Evolutionary conservation across 768 basidiomycete genomes (phyloP), one percentile per base, ranked within the genome.

Genomic region (Nevesoporus exiguus): DNA sequence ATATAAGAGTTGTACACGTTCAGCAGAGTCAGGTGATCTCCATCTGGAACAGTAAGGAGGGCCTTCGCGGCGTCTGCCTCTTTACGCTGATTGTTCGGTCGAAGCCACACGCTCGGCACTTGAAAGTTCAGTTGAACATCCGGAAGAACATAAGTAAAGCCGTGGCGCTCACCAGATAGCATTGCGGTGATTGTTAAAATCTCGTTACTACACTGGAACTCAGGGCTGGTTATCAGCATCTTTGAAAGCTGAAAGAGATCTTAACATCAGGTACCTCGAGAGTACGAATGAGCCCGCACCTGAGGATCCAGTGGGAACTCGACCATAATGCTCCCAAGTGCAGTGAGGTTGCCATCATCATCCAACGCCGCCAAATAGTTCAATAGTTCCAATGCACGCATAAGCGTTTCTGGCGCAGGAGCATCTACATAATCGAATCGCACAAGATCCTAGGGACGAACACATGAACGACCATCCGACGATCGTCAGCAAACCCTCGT

Each of bases 241-340:
- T 97, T 97, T 24, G 96, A 84, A 62, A 97, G 78, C 85, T 69
- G 30, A 17, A 30, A 6, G 2, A 9, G 17, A 31, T 30, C n/a
- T 30, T 5, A 7, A 70, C 10, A 56, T 6, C 1, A 6, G 27
- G n/a, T 10, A 1, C 22, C 5, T 36, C 19, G 9, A 19, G 17
- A 22, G 0, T 2, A 34, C 13, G 17, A n/a, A n/a, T n/a, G 21
- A 43, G 1, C 11, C 57, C 77, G 34, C 60, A 89, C 90, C 78
- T 95, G 94, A 39, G 96, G 96, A 70, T 98, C 97, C 19, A 99
- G 80, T 13, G 95, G 96, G 77, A 98, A 98, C 62, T 98, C 93
- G 0, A 96, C 96, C 96, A 98, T 98, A 55, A 93, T 86, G n/a
- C n/a, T n/a, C n/a, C n/a, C n/a, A n/a, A n/a, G n/a, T n/a, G n/a